Conservation (phyloP, 2,329 filamentous ascomycete genomes). For the Aureobasidium subglaciale region DNA sequence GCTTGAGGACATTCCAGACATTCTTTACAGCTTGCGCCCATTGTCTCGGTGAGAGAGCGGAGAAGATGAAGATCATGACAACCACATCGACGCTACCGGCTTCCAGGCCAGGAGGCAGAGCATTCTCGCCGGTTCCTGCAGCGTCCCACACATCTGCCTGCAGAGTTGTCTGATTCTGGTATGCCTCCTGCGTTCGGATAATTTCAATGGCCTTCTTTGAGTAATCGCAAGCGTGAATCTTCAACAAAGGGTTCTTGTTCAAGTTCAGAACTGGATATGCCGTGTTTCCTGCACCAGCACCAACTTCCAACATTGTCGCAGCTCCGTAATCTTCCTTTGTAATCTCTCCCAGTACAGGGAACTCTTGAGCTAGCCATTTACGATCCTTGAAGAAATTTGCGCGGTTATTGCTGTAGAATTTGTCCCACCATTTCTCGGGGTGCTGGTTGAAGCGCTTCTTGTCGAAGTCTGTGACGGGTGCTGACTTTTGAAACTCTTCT, state of each 20-base stretch:
- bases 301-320: constrained; percentile 75
- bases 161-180: constrained; percentile 57
- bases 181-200: constrained; percentile 73
- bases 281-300: constrained; percentile 92
- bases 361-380: constrained; percentile 96
- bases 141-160: constrained; percentile 95
- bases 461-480: constrained; percentile 89
- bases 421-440: constrained; percentile 95
- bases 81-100: constrained; percentile 85
- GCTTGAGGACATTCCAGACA: constrained; percentile 74
- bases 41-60: constrained; percentile 74
- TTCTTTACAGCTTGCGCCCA: constrained; percentile 80
- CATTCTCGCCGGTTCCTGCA: constrained; percentile 46
- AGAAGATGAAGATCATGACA: constrained; percentile 96
- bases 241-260: constrained; percentile 76
- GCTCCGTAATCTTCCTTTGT: constrained; percentile 63
- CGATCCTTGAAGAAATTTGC: constrained; percentile 98
- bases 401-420: constrained; percentile 97
- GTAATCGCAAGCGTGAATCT: constrained; percentile 91
- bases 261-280: constrained; percentile 82
- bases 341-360: constrained; percentile 74
- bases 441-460: constrained; percentile 81
- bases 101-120: constrained; percentile 66
- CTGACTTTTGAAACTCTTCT: constrained; percentile 73
- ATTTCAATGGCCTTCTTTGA: constrained; percentile 91